Evolutionary conservation across 2,329 filamentous ascomycete genomes (phyloP).

Genomic region (Calonectria pseudoturangicola): DNA sequence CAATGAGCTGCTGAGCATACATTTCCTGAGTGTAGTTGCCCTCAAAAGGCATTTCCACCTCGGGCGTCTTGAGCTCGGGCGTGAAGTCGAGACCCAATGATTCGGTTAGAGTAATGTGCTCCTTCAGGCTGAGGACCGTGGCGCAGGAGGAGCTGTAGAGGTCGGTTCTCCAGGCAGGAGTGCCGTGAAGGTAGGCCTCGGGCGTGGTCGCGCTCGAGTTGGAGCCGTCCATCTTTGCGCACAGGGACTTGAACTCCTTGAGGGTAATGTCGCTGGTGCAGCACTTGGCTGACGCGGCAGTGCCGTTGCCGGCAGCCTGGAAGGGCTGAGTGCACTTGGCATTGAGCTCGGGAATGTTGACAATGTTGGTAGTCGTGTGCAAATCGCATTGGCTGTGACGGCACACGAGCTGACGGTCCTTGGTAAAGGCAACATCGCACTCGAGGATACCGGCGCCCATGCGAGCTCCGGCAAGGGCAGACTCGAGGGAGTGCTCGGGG

Average conservation of each 20-base stretch:
- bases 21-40: slow-evolving; percentile 78
- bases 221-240: slow-evolving; percentile 81
- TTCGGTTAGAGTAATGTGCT: slow-evolving; percentile 77
- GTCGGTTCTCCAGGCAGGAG: slow-evolving; percentile 78
- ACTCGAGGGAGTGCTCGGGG: slow-evolving; percentile 78
- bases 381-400: slow-evolving; percentile 81
- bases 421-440: slow-evolving; percentile 81
- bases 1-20: slow-evolving; percentile 79
- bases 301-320: slow-evolving; percentile 70
- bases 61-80: slow-evolving; percentile 80
- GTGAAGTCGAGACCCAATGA: slow-evolving; percentile 77
- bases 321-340: slow-evolving; percentile 79
- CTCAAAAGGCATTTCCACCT: slow-evolving; percentile 82
- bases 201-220: slow-evolving; percentile 75
- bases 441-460: slow-evolving; percentile 81
- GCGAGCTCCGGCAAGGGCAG: slow-evolving; percentile 76
- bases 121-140: slow-evolving; percentile 75
- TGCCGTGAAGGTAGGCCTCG: slow-evolving; percentile 74
- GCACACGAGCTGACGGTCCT: slow-evolving; percentile 79
- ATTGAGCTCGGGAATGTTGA: slow-evolving; percentile 76
- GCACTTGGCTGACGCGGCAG: slow-evolving; percentile 76
- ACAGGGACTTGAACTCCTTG: slow-evolving; percentile 79
- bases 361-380: slow-evolving; percentile 81
- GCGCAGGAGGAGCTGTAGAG: slow-evolving; percentile 79
- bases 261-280: slow-evolving; percentile 83